phyloP scores from a whole-genome alignment of 2,329 filamentous ascomycete species.

The Arthrocladium fulminans region DNA sequence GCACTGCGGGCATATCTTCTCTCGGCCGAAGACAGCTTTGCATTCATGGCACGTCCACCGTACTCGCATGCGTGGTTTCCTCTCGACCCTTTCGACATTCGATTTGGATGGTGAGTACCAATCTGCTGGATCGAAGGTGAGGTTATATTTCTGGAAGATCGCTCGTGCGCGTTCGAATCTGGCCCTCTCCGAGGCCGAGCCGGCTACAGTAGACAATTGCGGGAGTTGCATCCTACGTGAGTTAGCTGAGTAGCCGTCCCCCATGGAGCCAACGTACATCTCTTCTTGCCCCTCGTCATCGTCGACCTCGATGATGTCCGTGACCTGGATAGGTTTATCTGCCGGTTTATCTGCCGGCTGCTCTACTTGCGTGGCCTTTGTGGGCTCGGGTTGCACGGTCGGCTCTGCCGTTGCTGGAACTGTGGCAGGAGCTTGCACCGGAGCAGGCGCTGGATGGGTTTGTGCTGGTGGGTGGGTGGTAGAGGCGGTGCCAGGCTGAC shows the following conservation, averaged over 20 bases:
- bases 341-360: neutral
- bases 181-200: slow-evolving; percentile 15
- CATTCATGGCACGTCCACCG: slow-evolving; percentile 67
- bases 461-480: slow-evolving; percentile 2
- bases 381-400: neutral
- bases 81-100: slow-evolving; percentile 31
- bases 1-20: slow-evolving; percentile 67
- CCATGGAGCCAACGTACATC: neutral
- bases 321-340: neutral
- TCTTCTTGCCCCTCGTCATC: slow-evolving; percentile 7
- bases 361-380: neutral
- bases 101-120: slow-evolving; percentile 30
- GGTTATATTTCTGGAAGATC: slow-evolving; percentile 40
- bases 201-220: neutral
- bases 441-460: slow-evolving; percentile 5
- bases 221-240: slow-evolving; percentile 3
- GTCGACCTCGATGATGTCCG: slow-evolving; percentile 13
- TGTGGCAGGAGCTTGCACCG: neutral
- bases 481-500: neutral
- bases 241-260: neutral
- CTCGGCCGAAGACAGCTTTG: slow-evolving; percentile 60
- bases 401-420: neutral
- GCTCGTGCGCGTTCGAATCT: slow-evolving; percentile 37
- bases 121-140: slow-evolving; percentile 36
- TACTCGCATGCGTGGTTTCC: slow-evolving; percentile 40